Percentiles rank a stretch among this genome's conserved stretches.
Evolutionary conservation across 129 eudicot species (phyloP).

Genomic region (Pittosporum tobira): DNA sequence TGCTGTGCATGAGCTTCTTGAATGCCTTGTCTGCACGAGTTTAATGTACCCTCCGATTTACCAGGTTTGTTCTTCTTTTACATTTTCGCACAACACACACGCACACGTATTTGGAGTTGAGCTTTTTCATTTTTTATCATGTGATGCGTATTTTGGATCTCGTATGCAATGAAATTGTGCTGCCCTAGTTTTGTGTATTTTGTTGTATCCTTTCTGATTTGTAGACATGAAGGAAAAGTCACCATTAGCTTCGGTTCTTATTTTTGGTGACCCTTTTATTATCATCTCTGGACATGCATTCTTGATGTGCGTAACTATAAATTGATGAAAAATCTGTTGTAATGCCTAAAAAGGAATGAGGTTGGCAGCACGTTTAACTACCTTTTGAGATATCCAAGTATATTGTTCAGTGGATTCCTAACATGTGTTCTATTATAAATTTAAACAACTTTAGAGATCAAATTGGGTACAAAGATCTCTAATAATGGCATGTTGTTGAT

Average conservation of each 20-base stretch:
- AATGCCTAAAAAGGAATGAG: no score
- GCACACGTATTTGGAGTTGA: neutral
- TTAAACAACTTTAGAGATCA: neutral
- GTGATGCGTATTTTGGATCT: neutral
- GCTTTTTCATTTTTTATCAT: neutral
- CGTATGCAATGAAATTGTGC: neutral
- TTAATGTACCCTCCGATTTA: constrained; percentile 84
- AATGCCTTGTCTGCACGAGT: constrained; percentile 62
- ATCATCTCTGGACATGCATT: neutral
- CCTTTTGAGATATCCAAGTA: no score
- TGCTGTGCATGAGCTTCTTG: constrained; percentile 78
- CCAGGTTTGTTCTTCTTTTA: constrained; percentile 49
- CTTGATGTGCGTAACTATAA: neutral
- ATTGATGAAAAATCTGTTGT: no score
- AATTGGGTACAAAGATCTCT: neutral
- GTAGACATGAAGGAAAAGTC: neutral
- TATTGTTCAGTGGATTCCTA: neutral
- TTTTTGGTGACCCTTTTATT: neutral
- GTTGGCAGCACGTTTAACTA: no score
- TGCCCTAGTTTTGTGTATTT: neutral
- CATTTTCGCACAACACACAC: neutral
- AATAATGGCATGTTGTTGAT: no score
- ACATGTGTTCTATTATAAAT: neutral
- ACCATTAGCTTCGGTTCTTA: neutral
- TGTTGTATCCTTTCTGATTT: neutral